phyloP scores from a whole-genome alignment of 352 stramenopile species.

The Phytophthora pluvialis region DNA sequence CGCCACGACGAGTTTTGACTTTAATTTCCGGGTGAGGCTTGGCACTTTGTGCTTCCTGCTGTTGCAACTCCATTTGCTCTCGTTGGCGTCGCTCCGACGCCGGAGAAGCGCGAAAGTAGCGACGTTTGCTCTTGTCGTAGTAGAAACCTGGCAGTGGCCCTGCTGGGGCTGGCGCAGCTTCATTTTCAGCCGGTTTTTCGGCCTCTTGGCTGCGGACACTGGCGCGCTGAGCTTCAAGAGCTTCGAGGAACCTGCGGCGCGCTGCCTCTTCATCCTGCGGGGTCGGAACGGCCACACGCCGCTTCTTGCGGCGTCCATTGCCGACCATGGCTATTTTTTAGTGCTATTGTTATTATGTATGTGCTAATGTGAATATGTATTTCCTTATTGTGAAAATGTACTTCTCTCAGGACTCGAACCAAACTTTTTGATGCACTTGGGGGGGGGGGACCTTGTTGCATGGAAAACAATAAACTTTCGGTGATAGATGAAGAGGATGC shows the following conservation, averaged over 20 bases:
- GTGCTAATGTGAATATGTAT: not conserved
- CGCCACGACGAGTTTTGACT: constrained; percentile 15
- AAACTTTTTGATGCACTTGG: too few species aligned
- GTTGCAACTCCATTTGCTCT: constrained; percentile 33
- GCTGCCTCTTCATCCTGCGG: constrained; percentile 31
- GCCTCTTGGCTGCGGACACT: constrained; percentile 37
- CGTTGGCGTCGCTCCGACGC: constrained; percentile 21
- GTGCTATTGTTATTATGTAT: too few species aligned
- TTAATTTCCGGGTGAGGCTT: constrained; percentile 4
- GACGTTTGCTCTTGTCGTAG: constrained; percentile 54
- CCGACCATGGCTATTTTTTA: constrained; percentile 7
- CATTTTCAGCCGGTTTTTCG: constrained; percentile 6
- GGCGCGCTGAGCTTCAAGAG: constrained; percentile 62
- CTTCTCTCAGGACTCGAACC: not conserved
- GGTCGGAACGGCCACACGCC: constrained; percentile 17
- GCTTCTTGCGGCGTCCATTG: constrained; percentile 40
- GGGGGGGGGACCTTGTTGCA: too few species aligned
- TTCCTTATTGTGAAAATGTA: constrained; percentile 3
- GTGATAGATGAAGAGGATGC: too few species aligned
- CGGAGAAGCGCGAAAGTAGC: constrained; percentile 57
- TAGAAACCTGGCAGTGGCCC: constrained; percentile 59
- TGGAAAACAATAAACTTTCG: too few species aligned
- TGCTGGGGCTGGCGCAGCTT: not conserved
- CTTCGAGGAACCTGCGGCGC: constrained; percentile 56
- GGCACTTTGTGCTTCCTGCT: constrained; percentile 18